These are phyloP conservation scores for Epichloe sibirici DNA, from an alignment of 2,329 filamentous ascomycete genomes.

Conservation along the genomic window DNA sequence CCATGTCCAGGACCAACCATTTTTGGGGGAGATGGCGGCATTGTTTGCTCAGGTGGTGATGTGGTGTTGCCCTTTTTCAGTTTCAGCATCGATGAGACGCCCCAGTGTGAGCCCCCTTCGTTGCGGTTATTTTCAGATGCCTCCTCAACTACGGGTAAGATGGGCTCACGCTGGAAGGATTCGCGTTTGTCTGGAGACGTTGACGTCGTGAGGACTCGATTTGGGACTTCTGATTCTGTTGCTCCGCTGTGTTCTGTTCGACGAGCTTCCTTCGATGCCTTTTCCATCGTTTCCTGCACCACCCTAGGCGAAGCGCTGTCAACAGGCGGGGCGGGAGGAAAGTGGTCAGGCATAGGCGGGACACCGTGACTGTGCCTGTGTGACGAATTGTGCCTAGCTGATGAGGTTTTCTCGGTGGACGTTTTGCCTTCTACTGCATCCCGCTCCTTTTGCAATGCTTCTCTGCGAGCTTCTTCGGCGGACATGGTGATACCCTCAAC, in stretches of 20 bases:
- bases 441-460: constrained; percentile 45
- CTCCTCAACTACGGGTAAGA: constrained; percentile 79
- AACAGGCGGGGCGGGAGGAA: constrained; percentile 28
- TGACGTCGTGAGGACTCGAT: constrained; percentile 40
- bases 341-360: constrained; percentile 34
- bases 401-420: constrained; percentile 17
- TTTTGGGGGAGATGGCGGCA: constrained; percentile 12
- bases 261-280: constrained; percentile 26
- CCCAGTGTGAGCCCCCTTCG: constrained; percentile 22
- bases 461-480: constrained; percentile 67
- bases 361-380: constrained; percentile 20
- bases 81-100: constrained; percentile 25
- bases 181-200: constrained; percentile 34
- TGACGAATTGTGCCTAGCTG: constrained; percentile 26
- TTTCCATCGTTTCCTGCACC: constrained; percentile 27
- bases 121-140: constrained; percentile 59
- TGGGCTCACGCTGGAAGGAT: constrained; percentile 42
- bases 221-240: constrained; percentile 42
- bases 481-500: constrained; percentile 87
- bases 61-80: constrained; percentile 18
- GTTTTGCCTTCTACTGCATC: constrained; percentile 35
- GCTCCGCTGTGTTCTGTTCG: constrained; percentile 21
- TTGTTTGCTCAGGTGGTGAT: constrained; percentile 30
- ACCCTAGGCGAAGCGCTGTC: constrained; percentile 22
- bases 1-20: constrained; percentile 35